Base-by-base conservation (phyloP, 805 yeast species). In the Saccharomycopsis javanensis region DNA sequence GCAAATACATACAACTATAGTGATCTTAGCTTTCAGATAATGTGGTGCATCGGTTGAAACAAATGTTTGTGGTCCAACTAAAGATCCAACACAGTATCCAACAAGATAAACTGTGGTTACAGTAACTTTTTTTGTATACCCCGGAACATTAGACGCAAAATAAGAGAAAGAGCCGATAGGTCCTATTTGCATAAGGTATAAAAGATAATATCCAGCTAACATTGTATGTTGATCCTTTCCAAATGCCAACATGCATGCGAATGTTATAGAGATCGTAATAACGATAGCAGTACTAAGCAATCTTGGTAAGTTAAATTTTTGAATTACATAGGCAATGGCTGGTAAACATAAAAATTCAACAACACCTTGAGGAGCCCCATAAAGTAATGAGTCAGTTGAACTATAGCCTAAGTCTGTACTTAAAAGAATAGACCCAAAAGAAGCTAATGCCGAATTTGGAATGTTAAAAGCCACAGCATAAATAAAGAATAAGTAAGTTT, bases 61-160 rank as follows among this genome's bases (percentile, higher is more conserved):
- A 64, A 86, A 86, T 18, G 86, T 75, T 68, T 84, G 89, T 4
- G 94, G 90, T 1, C 91, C 92, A 57, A 83, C 77, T 42, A 85
- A 72, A 67, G 84, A 82, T 15, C 88, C 87, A 50, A 80, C 78
- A 45, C 87, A 81, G 66, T 83, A 86, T 4, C 81, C 85, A 58
- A 85, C 75, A 68, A 86, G 74, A 52, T 77, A 77, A 35, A 82
- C 67, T 5, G 80, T 77, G 63, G 73, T 78, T 1, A 71, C 75
- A 1, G 77, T 71, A 51, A 72, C 67, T 65, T 85, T 82, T 68
- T 87, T 87, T n/a, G 91, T 85, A 61, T 81, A 79, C 11, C 94
- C 94, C 1, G 90, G 82, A 35, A 83, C 77, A 66, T 86, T 77
- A 2, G 79, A 71, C 30, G 72, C 68, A 55, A 73, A 67, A 48